These are phyloP conservation scores for Globisporangium irregulare DNA, from an alignment of 352 stramenopile genomes.

Conservation along the genomic window DNA sequence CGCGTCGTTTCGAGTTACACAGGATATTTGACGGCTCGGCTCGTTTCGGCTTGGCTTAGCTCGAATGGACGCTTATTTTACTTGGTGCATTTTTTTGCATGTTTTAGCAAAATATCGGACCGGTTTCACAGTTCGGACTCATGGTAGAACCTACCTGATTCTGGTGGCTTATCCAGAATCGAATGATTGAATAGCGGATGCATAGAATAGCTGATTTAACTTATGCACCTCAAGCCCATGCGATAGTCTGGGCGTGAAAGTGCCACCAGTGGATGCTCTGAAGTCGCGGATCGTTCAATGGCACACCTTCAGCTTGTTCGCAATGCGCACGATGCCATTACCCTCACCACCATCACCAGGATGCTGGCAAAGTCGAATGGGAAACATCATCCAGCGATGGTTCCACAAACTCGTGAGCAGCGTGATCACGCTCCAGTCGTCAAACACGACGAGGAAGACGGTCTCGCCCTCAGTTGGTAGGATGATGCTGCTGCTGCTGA, in stretches of 20 bases:
- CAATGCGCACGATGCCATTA: neutral
- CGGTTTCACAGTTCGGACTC: neutral
- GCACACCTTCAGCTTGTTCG: neutral
- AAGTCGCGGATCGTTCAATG: neutral
- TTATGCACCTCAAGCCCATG: too few relatives aligned
- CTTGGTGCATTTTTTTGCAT: neutral
- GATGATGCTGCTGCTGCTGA: neutral
- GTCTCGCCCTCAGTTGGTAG: too few relatives aligned
- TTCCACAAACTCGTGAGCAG: neutral
- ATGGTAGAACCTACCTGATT: neutral
- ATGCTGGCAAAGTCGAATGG: neutral
- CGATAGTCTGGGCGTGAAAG: neutral
- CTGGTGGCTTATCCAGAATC: too few relatives aligned
- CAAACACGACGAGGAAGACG: too few relatives aligned
- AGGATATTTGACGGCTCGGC: neutral
- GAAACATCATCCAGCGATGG: neutral
- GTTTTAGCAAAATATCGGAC: too few relatives aligned
- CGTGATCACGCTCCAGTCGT: too few relatives aligned
- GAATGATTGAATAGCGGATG: neutral
- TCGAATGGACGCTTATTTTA: neutral
- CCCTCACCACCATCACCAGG: neutral
- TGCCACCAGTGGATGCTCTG: neutral
- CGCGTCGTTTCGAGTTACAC: conserved; percentile 10
- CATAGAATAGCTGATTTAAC: neutral
- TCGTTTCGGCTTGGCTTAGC: too few relatives aligned